A percentile compares a stretch with the other conserved stretches of the same genome.
Evolutionary conservation across 163 green algal species (phyloP).

Genomic region (Prototheca wickerhamii): DNA sequence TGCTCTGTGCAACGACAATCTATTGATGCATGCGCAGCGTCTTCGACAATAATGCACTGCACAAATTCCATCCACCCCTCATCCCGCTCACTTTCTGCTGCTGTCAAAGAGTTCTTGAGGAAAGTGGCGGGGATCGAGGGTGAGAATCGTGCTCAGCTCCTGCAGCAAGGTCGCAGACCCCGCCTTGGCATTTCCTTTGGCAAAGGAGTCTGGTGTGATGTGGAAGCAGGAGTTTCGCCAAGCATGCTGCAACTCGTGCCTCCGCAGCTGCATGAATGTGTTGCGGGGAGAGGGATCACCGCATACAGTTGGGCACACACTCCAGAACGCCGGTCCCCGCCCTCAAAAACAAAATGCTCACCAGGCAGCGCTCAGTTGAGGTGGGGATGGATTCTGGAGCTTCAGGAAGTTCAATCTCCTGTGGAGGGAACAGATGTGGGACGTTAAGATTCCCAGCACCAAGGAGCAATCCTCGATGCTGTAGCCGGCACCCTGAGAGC

Average conservation of each 20-base stretch:
- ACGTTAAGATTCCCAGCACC: background rate
- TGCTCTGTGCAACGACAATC: too few species aligned
- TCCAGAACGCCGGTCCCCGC: too few species aligned
- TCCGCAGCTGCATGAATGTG: constrained; percentile 1
- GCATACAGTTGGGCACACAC: too few species aligned
- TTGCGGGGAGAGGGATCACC: background rate
- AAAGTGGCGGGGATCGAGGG: constrained; percentile 18
- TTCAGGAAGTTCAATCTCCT: constrained; percentile 5
- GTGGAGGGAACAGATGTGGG: background rate
- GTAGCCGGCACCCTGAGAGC: too few species aligned
- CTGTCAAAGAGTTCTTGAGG: constrained; percentile 21
- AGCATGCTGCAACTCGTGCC: background rate
- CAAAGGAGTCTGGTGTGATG: background rate
- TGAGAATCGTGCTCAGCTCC: constrained; percentile 7
- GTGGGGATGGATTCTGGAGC: background rate
- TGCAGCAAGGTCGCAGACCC: background rate
- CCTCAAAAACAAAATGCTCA: too few species aligned
- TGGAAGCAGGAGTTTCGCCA: constrained; percentile 4
- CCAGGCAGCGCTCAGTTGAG: background rate
- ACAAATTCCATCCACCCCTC: too few species aligned
- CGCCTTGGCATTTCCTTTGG: background rate
- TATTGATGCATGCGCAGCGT: too few species aligned
- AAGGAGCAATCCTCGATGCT: too few species aligned
- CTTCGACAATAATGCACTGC: too few species aligned
- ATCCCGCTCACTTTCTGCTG: constrained; percentile 1